Conservation (phyloP, 2,329 filamentous ascomycete genomes). For the Trichoderma aggressivum region DNA sequence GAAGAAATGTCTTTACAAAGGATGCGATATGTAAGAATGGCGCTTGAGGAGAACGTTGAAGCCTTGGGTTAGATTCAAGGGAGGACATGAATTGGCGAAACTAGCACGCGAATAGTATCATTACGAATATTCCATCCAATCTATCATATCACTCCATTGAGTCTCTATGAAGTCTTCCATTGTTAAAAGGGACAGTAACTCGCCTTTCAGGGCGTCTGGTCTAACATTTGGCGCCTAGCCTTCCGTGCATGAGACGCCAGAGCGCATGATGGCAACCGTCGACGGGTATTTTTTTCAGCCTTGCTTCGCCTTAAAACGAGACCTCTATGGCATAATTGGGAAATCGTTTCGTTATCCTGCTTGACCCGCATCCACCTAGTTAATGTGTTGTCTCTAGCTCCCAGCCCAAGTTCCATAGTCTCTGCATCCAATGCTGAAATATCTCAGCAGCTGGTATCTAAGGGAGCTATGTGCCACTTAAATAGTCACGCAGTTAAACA, state of each 20-base stretch:
- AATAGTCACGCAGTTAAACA: not conserved
- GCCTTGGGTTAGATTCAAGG: too few relatives aligned
- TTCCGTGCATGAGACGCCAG: not conserved
- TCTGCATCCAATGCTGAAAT: not conserved
- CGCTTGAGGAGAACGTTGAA: too few relatives aligned
- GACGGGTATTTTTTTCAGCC: accelerated
- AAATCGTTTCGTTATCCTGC: not conserved
- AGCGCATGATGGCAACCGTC: not conserved
- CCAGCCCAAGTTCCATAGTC: not conserved
- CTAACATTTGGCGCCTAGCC: not conserved
- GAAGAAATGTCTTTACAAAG: not conserved
- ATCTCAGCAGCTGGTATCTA: not conserved
- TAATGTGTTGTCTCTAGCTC: not conserved
- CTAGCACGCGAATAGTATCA: not conserved
- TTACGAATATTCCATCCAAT: not conserved
- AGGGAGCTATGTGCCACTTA: not conserved
- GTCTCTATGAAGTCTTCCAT: not conserved
- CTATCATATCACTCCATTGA: not conserved
- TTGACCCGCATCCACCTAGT: not conserved
- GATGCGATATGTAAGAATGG: not conserved
- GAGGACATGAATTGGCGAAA: not conserved
- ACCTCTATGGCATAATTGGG: not conserved
- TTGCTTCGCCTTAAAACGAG: not conserved
- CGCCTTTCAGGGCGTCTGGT: not conserved
- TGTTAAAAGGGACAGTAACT: not conserved